phyloP scores from a whole-genome alignment of 1,139 yeast genomes.

The Saccharomycopsis hybrid region DNA sequence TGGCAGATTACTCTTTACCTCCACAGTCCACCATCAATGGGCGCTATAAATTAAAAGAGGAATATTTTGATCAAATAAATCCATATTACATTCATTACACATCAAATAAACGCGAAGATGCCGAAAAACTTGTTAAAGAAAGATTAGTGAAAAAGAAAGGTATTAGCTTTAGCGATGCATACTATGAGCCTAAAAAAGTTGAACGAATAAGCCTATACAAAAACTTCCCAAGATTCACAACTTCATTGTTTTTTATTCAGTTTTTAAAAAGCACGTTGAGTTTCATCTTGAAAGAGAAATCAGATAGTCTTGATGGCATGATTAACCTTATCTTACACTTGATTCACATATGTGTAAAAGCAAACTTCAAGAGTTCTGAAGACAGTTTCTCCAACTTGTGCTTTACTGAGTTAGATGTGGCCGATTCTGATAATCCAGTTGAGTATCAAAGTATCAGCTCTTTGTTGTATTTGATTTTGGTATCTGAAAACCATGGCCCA shows the following conservation, averaged over 20 bases:
- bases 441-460: conserved; percentile 32
- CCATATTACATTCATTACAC: conserved; percentile 80
- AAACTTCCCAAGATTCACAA: conserved; percentile 41
- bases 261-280: conserved; percentile 45
- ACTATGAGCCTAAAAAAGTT: conserved; percentile 42
- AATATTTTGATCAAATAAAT: conserved; percentile 50
- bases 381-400: conserved; percentile 22
- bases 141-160: conserved; percentile 30
- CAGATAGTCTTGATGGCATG: conserved; percentile 45
- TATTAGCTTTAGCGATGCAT: conserved; percentile 39
- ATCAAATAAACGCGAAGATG: conserved; percentile 74
- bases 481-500: conserved; percentile 24
- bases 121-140: conserved; percentile 36
- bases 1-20: conserved; percentile 62
- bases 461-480: conserved; percentile 39
- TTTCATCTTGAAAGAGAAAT: conserved; percentile 35
- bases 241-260: conserved; percentile 44
- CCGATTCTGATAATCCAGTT: neutral
- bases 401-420: conserved; percentile 1
- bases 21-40: conserved; percentile 61
- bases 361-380: conserved; percentile 23
- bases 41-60: conserved; percentile 57
- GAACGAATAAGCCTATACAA: conserved; percentile 29
- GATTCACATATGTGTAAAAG: conserved; percentile 49
- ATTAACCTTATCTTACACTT: conserved; percentile 60